Evolutionary conservation across 768 basidiomycete genomes (phyloP), one percentile per base, ranked within the genome.

Genomic region (Imleria badia): DNA sequence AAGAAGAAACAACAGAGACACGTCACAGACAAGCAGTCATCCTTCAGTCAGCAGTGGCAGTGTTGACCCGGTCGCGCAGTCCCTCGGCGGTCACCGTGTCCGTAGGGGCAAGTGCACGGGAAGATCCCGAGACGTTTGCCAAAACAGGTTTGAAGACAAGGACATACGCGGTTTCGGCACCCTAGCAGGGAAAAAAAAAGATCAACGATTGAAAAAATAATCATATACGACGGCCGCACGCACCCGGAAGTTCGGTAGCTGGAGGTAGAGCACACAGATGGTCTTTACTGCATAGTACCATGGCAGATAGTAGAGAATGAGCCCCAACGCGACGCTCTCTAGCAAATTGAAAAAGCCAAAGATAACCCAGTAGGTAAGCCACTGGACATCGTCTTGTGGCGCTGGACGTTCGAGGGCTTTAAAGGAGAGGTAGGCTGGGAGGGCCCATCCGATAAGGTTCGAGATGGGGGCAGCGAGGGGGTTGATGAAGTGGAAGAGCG

Each of bases 311-410:
- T 95, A 93, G 60, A 98, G 85, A 56, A 97, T 82, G 56, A 89
- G 55, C 48, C 89, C 83, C 59, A 91, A 78, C 48, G 90, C 91
- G 63, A 96, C 81, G 66, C 83, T 87, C 76, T 98, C 96, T 56
- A 91, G 65, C 75, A 97, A 91, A 78, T 89, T 96, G 82, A 97
- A 87, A 73, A 86, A 89, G 51, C 93, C 94, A 63, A 97, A 95
- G 50, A 96, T 82, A 67, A 91, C 81, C 96, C 96, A 98, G 80
- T 98, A 98, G 3, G 95, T 96, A 67, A 98, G 81, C 94, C 94
- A 98, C 75, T 97, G 94, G 65, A 89, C 79, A 73, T 96, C 91
- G 62, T 96, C 93, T 61, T 86, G 80, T 55, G 85, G 78, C 3
- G 82, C 79, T n/a, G 92, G 91, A 6, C 81, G 74, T 73, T 98